phyloP scores from a whole-genome alignment of 164 flowering plant species.

The Hamamelis virginiana region DNA sequence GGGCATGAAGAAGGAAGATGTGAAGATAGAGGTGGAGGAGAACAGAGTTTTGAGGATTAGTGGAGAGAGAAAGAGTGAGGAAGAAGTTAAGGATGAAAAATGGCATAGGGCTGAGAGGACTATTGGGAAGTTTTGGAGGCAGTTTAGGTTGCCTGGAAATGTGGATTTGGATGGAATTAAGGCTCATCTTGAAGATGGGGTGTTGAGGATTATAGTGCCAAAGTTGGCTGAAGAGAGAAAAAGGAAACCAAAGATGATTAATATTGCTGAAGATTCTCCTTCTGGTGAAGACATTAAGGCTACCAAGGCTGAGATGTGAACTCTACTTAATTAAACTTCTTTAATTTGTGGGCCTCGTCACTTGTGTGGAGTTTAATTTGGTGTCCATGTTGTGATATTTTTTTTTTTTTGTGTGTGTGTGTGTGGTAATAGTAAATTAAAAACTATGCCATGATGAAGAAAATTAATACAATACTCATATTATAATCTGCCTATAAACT shows the following conservation, averaged over 20 bases:
- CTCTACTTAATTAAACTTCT: no score
- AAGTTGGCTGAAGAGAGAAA: conserved; percentile 39
- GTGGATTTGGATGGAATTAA: conserved; percentile 40
- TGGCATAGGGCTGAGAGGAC: conserved; percentile 54
- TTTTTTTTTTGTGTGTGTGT: no score
- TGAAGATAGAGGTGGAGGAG: conserved; percentile 56
- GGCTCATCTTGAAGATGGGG: conserved; percentile 49
- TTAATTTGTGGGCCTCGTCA: no score
- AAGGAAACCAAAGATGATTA: conserved; percentile 30
- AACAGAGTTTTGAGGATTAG: conserved; percentile 48
- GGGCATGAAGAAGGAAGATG: conserved; percentile 47
- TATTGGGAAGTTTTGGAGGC: conserved; percentile 47
- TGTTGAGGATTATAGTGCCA: conserved; percentile 38
- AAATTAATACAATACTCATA: no score
- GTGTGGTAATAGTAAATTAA: no score
- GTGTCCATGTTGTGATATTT: no score
- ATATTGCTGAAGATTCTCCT: conserved; percentile 19
- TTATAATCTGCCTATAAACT: no score
- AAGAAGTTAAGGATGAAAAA: conserved; percentile 34
- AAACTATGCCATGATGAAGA: no score
- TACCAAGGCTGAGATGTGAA: conserved; percentile 19
- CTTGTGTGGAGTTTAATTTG: no score
- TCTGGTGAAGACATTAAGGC: conserved; percentile 14
- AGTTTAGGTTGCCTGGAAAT: conserved; percentile 44
- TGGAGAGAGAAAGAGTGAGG: conserved; percentile 39